Conservation (phyloP, 1,284 basidiomycete genomes). For the Ganoderma lingzhi region DNA sequence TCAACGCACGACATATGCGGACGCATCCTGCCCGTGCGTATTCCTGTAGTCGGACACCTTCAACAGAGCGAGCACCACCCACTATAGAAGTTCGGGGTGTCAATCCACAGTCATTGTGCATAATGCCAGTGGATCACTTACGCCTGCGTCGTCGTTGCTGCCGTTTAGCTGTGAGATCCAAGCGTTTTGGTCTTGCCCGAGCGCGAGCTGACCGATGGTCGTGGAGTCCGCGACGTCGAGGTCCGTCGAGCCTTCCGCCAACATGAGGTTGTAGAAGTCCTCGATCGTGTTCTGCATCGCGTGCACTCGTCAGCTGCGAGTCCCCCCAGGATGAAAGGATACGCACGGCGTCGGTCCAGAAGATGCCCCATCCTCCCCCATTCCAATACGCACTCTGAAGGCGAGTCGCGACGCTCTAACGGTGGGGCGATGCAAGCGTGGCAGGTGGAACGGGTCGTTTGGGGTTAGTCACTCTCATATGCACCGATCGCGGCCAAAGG, state of each 20-base stretch:
- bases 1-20: conserved; percentile 48
- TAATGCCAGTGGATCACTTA: conserved; percentile 31
- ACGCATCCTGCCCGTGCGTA: conserved; percentile 44
- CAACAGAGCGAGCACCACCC: conserved; percentile 60
- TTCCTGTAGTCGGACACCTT: conserved; percentile 62
- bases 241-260: conserved; percentile 47
- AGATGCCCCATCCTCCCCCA: conserved; percentile 43
- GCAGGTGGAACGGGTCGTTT: background rate
- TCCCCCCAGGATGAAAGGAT: background rate
- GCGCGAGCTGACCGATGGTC: conserved; percentile 51
- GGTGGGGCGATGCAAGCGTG: background rate
- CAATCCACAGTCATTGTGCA: background rate
- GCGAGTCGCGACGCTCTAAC: conserved; percentile 50
- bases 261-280: conserved; percentile 63
- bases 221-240: conserved; percentile 52
- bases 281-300: conserved; percentile 57
- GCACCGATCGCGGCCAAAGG: background rate
- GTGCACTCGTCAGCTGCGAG: background rate
- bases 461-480: background rate
- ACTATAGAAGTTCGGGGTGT: conserved; percentile 42
- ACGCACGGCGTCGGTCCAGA: conserved; percentile 61
- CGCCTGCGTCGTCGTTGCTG: conserved; percentile 60
- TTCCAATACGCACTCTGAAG: conserved; percentile 54
- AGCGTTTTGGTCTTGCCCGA: conserved; percentile 41
- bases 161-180: conserved; percentile 53